Evolutionary conservation across 2,329 filamentous ascomycete species (phyloP).

Genomic region (Arachnopeziza araneosa): DNA sequence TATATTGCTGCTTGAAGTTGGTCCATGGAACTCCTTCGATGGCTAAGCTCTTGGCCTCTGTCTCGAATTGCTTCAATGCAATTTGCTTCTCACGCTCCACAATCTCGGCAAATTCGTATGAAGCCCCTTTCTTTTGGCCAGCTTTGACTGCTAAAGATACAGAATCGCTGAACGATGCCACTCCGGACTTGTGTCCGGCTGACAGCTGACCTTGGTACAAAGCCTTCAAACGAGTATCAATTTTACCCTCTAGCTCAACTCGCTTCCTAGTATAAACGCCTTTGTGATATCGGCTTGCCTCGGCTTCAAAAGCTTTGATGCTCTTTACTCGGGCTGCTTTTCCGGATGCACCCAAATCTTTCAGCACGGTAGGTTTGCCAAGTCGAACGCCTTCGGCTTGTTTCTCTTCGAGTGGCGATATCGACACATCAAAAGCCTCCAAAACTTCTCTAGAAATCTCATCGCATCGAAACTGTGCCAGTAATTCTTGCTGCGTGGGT

Average conservation of each 20-base stretch:
- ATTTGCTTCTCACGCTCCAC: slow-evolving; percentile 76
- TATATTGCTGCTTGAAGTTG: slow-evolving; percentile 74
- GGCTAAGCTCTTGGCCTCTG: slow-evolving; percentile 65
- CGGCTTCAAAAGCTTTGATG: slow-evolving; percentile 78
- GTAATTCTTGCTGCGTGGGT: slow-evolving; percentile 91
- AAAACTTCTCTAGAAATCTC: slow-evolving; percentile 91
- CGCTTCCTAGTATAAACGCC: slow-evolving; percentile 85
- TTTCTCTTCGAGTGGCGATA: slow-evolving; percentile 78
- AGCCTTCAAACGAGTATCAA: slow-evolving; percentile 81
- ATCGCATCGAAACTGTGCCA: slow-evolving; percentile 96
- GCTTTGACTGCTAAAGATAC: slow-evolving; percentile 83
- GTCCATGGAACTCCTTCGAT: slow-evolving; percentile 85
- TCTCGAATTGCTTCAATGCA: slow-evolving; percentile 68
- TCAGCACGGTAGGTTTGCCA: slow-evolving; percentile 69
- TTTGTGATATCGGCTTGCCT: slow-evolving; percentile 94
- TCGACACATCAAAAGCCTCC: slow-evolving; percentile 73
- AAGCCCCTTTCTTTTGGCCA: slow-evolving; percentile 84
- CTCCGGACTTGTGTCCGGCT: slow-evolving; percentile 83
- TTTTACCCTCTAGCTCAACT: slow-evolving; percentile 76
- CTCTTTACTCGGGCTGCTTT: slow-evolving; percentile 65
- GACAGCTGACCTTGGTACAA: slow-evolving; percentile 84
- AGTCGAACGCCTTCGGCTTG: slow-evolving; percentile 68
- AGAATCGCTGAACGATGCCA: slow-evolving; percentile 77
- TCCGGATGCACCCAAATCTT: slow-evolving; percentile 70
- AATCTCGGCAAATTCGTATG: slow-evolving; percentile 94